Percentiles rank a stretch among this genome's conserved stretches.
phyloP scores from a whole-genome alignment of 192 early-diverging fungal species.

The Pilobolus umbonatus region DNA sequence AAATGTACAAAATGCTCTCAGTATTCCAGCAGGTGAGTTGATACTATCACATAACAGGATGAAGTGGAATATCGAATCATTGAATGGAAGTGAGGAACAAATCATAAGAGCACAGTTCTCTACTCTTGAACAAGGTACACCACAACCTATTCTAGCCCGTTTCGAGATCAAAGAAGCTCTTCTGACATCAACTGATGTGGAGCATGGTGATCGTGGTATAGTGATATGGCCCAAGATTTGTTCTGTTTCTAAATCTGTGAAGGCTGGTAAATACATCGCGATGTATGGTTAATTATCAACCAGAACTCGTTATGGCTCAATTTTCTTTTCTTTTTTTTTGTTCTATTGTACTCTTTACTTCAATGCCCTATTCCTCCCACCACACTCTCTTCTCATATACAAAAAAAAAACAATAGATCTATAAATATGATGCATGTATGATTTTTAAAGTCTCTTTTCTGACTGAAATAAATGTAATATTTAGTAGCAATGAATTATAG shows the following conservation, averaged over 20 bases:
- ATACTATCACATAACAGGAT: slow-evolving; percentile 45
- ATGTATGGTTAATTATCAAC: too few species aligned
- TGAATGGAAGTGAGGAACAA: slow-evolving; percentile 25
- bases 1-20: slow-evolving; percentile 40
- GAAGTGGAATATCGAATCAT: slow-evolving; percentile 43
- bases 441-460: too few species aligned
- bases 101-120: slow-evolving; percentile 44
- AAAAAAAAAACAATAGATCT: too few species aligned
- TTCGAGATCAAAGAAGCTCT: slow-evolving; percentile 32
- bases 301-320: too few species aligned
- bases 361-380: too few species aligned
- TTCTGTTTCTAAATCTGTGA: background rate
- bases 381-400: too few species aligned
- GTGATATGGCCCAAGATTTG: slow-evolving; percentile 4
- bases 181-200: slow-evolving; percentile 28
- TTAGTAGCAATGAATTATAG: too few species aligned
- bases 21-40: slow-evolving; percentile 46
- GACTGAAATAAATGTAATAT: too few species aligned
- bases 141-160: slow-evolving; percentile 40
- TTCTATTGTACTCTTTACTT: too few species aligned
- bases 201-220: background rate
- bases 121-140: slow-evolving; percentile 31
- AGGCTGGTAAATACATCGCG: slow-evolving; percentile 17
- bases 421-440: too few species aligned
- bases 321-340: too few species aligned